Percentiles rank a stretch among this genome's conserved stretches.
phyloP scores from a whole-genome alignment of 129 eudicot species.

The Calendula officinalis region DNA sequence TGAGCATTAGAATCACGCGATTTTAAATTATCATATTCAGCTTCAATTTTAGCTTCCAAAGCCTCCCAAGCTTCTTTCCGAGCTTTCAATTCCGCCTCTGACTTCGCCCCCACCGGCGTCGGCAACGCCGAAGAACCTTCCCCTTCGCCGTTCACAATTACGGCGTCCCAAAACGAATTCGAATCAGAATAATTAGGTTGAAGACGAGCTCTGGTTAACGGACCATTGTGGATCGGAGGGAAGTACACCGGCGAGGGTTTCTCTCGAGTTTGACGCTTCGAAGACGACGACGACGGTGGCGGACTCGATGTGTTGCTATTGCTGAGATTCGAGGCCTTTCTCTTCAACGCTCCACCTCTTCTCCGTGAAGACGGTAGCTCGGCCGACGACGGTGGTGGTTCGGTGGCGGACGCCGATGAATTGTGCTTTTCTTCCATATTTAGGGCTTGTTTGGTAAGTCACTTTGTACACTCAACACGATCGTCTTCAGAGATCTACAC shows the following conservation, averaged over 20 bases:
- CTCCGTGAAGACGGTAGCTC: conserved; percentile 68
- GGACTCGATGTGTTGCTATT: conserved; percentile 50
- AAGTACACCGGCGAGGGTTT: conserved; percentile 48
- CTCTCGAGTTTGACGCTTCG: conserved; percentile 85
- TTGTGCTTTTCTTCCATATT: conserved; percentile 81
- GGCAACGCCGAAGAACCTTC: conserved; percentile 17
- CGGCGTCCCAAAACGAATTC: conserved; percentile 30
- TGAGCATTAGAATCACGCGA: conserved; percentile 60
- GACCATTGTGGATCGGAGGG: conserved; percentile 84
- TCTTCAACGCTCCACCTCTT: conserved; percentile 72
- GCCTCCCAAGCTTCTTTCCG: conserved; percentile 64
- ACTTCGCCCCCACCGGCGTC: conserved; percentile 38
- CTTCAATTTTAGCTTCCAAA: conserved; percentile 69
- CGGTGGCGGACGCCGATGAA: conserved; percentile 46
- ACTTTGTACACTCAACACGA: no score
- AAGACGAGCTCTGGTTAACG: conserved; percentile 74
- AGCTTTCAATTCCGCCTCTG: conserved; percentile 43
- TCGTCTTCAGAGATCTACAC: no score
- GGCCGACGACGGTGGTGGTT: conserved; percentile 28
- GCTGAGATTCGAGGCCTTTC: conserved; percentile 47
- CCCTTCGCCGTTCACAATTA: conserved; percentile 37
- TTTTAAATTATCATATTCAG: conserved; percentile 47
- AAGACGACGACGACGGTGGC: conserved; percentile 41
- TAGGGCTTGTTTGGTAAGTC: conserved; percentile 26
- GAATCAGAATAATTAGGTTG: conserved; percentile 57